A percentile compares a stretch with the other conserved stretches of the same genome.
These are phyloP conservation scores for Daedalea quercina DNA, from an alignment of 768 basidiomycete genomes.

Conservation along the genomic window DNA sequence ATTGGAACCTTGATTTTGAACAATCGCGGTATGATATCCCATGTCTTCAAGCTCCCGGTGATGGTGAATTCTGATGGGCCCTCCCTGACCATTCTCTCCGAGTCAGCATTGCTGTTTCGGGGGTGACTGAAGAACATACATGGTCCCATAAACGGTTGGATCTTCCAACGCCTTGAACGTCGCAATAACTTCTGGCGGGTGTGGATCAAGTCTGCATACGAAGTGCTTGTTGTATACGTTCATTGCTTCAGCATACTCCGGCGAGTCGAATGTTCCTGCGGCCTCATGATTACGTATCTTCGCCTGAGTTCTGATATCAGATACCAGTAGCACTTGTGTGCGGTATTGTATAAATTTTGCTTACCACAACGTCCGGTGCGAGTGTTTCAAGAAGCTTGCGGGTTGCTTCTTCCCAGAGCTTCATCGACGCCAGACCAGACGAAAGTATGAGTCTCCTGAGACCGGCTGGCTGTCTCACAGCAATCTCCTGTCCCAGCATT, in stretches of 20 bases:
- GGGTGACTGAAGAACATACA: constrained; percentile 26
- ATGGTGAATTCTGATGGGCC: constrained; percentile 32
- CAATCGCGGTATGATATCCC: constrained; percentile 40
- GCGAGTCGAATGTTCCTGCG: constrained; percentile 33
- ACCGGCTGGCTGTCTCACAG: constrained; percentile 32
- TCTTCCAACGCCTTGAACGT: constrained; percentile 33
- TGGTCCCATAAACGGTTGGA: constrained; percentile 40
- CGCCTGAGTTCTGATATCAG: too few species aligned
- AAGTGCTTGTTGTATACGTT: constrained; percentile 34
- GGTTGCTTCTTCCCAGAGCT: constrained; percentile 28
- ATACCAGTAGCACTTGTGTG: too few species aligned
- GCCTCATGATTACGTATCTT: constrained; percentile 37
- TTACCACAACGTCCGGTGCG: constrained; percentile 25
- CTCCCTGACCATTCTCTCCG: constrained; percentile 7
- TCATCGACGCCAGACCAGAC: constrained; percentile 38
- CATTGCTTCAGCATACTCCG: constrained; percentile 40
- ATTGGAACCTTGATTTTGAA: constrained; percentile 31
- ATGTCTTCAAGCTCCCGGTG: constrained; percentile 35
- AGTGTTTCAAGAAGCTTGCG: constrained; percentile 21
- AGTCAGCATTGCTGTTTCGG: background rate
- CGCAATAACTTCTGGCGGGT: constrained; percentile 32
- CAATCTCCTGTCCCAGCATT: constrained; percentile 40
- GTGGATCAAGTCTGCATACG: constrained; percentile 38
- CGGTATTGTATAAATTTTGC: background rate
- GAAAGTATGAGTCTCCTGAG: constrained; percentile 36